A percentile compares a stretch with the other conserved stretches of the same genome.
phyloP scores from a whole-genome alignment of 352 stramenopile genomes.

The Halophytophthora polymorphica region DNA sequence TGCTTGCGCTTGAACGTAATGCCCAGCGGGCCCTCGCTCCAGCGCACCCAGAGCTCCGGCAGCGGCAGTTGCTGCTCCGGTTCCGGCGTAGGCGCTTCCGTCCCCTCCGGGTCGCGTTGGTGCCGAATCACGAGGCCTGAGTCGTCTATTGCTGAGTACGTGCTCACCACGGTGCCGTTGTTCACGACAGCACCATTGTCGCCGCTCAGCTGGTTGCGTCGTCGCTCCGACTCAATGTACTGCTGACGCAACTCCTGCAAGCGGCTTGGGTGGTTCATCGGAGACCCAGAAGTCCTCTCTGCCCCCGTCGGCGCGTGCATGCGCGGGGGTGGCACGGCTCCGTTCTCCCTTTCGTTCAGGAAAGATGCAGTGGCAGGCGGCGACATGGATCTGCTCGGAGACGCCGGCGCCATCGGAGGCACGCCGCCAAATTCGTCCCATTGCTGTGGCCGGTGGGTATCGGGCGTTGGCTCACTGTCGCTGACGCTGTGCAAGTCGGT shows the following conservation, averaged over 20 bases:
- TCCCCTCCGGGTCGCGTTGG: conserved; percentile 10
- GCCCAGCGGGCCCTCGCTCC: conserved; percentile 64
- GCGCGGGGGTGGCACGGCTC: conserved; percentile 13
- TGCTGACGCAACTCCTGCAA: conserved; percentile 58
- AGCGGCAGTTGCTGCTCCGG: conserved; percentile 27
- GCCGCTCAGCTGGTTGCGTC: conserved; percentile 40
- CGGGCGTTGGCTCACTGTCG: conserved; percentile 14
- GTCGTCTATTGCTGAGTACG: conserved; percentile 73
- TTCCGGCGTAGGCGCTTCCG: conserved; percentile 1
- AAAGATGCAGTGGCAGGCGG: too few species aligned
- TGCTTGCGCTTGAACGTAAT: conserved; percentile 83
- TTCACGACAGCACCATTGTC: conserved; percentile 37
- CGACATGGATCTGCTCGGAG: too few species aligned
- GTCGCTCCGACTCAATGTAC: conserved; percentile 67
- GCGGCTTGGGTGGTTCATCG: conserved; percentile 26
- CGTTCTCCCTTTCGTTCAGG: conserved; percentile 11
- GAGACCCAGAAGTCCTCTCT: conserved; percentile 11
- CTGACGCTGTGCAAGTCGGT: conserved; percentile 22
- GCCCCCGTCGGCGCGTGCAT: conserved; percentile 17
- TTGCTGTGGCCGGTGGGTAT: background rate
- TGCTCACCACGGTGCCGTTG: conserved; percentile 44
- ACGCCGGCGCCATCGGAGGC: conserved; percentile 15
- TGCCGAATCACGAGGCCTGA: conserved; percentile 51
- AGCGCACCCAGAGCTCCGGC: conserved; percentile 70
- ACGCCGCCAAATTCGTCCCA: conserved; percentile 14